Evolutionary conservation across 441 rosid species (phyloP).

Genomic region (Arabidopsis lyrata): DNA sequence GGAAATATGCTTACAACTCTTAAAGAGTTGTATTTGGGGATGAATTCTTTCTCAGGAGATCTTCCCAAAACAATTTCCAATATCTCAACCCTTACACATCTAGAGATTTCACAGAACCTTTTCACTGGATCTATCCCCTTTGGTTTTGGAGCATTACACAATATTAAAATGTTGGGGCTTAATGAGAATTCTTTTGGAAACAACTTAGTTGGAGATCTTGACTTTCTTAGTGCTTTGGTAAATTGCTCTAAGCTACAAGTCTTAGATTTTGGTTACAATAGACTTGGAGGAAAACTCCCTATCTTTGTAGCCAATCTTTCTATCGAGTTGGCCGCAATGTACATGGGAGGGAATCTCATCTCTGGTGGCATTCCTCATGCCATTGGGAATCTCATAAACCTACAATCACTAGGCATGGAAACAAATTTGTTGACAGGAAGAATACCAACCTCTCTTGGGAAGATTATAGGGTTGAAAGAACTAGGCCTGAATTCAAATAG

Average conservation of each 20-base stretch:
- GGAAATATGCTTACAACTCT: neutral
- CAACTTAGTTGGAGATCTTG: conserved; percentile 11
- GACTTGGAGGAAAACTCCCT: conserved; percentile 44
- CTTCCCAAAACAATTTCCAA: conserved; percentile 26
- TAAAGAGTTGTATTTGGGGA: neutral
- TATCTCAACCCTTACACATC: neutral
- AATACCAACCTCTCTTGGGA: conserved; percentile 43
- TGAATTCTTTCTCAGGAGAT: conserved; percentile 11
- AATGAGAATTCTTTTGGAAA: neutral
- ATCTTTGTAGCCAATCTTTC: conserved; percentile 44
- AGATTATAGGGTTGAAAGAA: conserved; percentile 29
- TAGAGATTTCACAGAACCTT: neutral
- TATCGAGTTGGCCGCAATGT: neutral
- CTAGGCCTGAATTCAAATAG: conserved; percentile 6
- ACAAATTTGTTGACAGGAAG: conserved; percentile 27
- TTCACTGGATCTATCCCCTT: conserved; percentile 16
- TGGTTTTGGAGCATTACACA: conserved; percentile 7
- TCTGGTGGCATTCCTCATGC: conserved; percentile 45
- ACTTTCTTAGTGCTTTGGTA: conserved; percentile 28
- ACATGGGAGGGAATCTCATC: conserved; percentile 32
- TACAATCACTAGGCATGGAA: conserved; percentile 4
- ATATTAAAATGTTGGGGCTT: neutral
- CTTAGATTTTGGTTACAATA: conserved; percentile 27
- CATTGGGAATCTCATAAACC: conserved; percentile 40
- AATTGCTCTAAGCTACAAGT: conserved; percentile 37